A percentile compares a stretch with the other conserved stretches of the same genome.
Evolutionary conservation across 2,329 filamentous ascomycete species (phyloP).

Genomic region (Pseudocercospora macadamiae): DNA sequence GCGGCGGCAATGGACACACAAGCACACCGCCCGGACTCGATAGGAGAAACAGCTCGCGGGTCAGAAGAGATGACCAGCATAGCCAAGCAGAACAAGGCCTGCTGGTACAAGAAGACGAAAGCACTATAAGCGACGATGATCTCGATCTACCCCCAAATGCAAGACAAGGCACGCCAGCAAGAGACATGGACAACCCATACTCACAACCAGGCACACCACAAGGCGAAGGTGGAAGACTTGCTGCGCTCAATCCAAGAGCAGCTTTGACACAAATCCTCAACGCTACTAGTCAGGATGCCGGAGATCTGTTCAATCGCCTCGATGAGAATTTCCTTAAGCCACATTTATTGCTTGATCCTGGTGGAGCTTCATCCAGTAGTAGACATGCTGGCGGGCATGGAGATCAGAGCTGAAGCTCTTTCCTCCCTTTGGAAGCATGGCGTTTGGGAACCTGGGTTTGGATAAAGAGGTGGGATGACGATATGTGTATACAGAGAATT

Average conservation of each 20-base stretch:
- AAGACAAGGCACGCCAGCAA: conserved; percentile 45
- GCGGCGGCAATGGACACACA: conserved; percentile 61
- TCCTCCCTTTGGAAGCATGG: conserved; percentile 1
- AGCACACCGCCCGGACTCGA: conserved; percentile 47
- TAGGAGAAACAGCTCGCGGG: conserved; percentile 57
- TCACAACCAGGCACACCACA: conserved; percentile 33
- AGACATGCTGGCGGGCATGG: conserved; percentile 19
- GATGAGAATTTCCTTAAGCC: conserved; percentile 98
- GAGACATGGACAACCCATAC: conserved; percentile 37
- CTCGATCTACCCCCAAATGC: conserved; percentile 64
- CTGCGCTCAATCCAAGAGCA: conserved; percentile 64
- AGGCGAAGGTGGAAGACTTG: conserved; percentile 30
- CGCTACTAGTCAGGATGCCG: conserved; percentile 79
- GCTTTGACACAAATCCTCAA: conserved; percentile 80
- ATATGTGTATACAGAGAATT: not conserved
- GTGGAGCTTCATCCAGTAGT: conserved; percentile 23
- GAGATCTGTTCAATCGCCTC: conserved; percentile 84
- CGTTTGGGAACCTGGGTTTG: not conserved
- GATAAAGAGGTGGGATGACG: conserved; percentile 2
- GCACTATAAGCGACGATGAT: conserved; percentile 52
- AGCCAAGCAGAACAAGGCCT: conserved; percentile 56
- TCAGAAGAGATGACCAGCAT: conserved; percentile 47
- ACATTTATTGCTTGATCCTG: conserved; percentile 75
- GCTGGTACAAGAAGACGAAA: conserved; percentile 52
- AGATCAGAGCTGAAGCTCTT: conserved; percentile 1